Percentiles rank a stretch among this genome's conserved stretches.
These are phyloP conservation scores for Brassica hybrid DNA, from an alignment of 441 rosid genomes.

Conservation along the genomic window DNA sequence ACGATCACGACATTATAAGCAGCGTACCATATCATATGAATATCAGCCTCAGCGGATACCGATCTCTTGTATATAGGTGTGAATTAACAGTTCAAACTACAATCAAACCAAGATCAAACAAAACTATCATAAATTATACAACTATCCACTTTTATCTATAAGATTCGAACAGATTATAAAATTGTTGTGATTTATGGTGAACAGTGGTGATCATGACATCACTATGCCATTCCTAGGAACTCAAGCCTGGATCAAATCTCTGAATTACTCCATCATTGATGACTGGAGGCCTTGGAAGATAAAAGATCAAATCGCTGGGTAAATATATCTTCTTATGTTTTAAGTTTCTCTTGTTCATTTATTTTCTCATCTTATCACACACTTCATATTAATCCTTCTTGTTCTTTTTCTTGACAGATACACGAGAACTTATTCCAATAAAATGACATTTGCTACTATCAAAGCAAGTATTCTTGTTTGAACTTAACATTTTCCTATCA, in stretches of 20 bases:
- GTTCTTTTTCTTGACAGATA: not conserved
- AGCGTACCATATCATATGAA: constrained; percentile 34
- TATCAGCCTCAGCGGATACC: constrained; percentile 46
- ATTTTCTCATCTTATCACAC: too few species aligned
- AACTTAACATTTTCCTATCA: too few species aligned
- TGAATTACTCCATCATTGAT: constrained; percentile 16
- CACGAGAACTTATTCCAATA: not conserved
- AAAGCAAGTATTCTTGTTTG: not conserved
- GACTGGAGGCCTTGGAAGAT: constrained; percentile 16
- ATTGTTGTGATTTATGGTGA: not conserved
- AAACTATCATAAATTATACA: not conserved
- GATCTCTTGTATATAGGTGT: constrained; percentile 49
- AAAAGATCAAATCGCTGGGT: constrained; percentile 18
- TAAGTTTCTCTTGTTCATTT: too few species aligned
- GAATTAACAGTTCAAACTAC: not conserved
- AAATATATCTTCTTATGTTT: too few species aligned
- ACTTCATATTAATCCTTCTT: too few species aligned
- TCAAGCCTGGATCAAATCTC: constrained; percentile 26
- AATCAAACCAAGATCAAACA: not conserved
- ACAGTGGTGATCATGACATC: constrained; percentile 57
- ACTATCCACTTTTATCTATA: not conserved
- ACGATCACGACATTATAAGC: not conserved
- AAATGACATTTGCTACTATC: not conserved
- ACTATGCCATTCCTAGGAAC: not conserved
- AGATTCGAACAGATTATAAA: not conserved